These are phyloP conservation scores for Shiraia sp. DNA, from an alignment of 2,329 filamentous ascomycete species.

Conservation along the genomic window DNA sequence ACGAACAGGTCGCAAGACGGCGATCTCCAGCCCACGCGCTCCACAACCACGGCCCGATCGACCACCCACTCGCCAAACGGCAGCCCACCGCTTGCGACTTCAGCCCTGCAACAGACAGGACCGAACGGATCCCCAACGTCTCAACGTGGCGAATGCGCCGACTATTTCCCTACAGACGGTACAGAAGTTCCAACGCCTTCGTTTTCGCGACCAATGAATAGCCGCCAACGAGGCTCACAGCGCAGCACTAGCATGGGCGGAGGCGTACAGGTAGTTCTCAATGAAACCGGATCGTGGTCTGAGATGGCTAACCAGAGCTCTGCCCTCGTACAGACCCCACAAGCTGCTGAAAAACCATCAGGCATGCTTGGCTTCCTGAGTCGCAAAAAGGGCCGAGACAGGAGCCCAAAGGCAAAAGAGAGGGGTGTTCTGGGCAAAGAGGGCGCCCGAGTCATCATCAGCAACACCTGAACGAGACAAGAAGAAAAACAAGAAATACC, in stretches of 20 bases:
- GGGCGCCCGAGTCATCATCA: constrained; percentile 70
- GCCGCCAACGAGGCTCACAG: constrained; percentile 62
- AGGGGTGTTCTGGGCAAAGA: constrained; percentile 93
- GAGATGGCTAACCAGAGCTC: constrained; percentile 84
- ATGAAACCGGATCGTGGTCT: constrained; percentile 88
- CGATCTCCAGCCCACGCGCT: constrained; percentile 43
- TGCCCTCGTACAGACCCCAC: constrained; percentile 59
- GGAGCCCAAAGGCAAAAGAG: constrained; percentile 93
- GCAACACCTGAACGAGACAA: constrained; percentile 40
- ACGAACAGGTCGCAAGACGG: constrained; percentile 42
- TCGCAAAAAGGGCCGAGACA: constrained; percentile 84
- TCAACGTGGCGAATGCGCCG: constrained; percentile 40
- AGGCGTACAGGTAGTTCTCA: constrained; percentile 87
- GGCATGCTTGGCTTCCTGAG: constrained; percentile 90
- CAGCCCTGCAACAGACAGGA: constrained; percentile 24
- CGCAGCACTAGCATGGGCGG: constrained; percentile 77
- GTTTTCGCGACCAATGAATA: constrained; percentile 47
- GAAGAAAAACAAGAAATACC: background rate
- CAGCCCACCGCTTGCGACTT: constrained; percentile 49
- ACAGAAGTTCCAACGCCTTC: constrained; percentile 34
- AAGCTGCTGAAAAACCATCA: constrained; percentile 56
- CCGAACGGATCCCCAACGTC: constrained; percentile 36
- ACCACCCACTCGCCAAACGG: constrained; percentile 54
- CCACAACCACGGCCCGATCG: constrained; percentile 43
- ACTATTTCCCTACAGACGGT: constrained; percentile 41